phyloP scores from a whole-genome alignment of 208 protist genomes.

The Trypanosomatidae sp. region DNA sequence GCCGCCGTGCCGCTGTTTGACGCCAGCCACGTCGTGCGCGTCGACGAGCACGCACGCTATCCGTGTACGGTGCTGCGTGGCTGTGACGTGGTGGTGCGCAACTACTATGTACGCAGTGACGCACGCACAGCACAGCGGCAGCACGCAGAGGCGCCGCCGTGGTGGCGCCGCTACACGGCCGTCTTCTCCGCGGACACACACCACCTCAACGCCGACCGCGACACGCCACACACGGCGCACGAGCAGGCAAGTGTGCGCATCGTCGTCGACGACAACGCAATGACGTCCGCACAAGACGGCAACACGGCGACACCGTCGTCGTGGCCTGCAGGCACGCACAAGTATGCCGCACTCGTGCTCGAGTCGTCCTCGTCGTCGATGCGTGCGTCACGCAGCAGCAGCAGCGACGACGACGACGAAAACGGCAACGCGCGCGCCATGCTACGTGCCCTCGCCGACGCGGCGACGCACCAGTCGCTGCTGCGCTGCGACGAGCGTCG shows the following conservation, averaged over 20 bases:
- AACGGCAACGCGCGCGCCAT: background rate
- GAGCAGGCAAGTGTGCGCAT: background rate
- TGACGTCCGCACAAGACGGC: background rate
- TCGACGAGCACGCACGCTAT: conserved; percentile 50
- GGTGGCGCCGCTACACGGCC: too few species aligned
- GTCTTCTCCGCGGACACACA: too few species aligned
- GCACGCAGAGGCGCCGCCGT: too few species aligned
- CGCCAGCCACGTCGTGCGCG: conserved; percentile 11
- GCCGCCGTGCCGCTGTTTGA: conserved; percentile 32
- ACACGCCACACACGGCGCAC: background rate
- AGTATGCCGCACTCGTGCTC: conserved; percentile 59
- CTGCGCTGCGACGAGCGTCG: conserved; percentile 55
- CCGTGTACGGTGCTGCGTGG: conserved; percentile 42
- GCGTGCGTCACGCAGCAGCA: background rate
- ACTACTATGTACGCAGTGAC: too few species aligned
- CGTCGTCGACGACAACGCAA: conserved; percentile 14
- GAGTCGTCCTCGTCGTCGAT: conserved; percentile 11
- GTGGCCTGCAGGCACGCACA: conserved; percentile 48
- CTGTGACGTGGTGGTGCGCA: conserved; percentile 65
- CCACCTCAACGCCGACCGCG: too few species aligned
- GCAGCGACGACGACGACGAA: background rate
- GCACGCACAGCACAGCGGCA: too few species aligned
- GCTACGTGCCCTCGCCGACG: conserved; percentile 32
- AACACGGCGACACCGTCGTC: conserved; percentile 9
- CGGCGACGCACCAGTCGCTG: conserved; percentile 68